A percentile compares a stretch with the other conserved stretches of the same genome.
phyloP scores from a whole-genome alignment of 768 basidiomycete genomes.

The Amanita fuliginea region DNA sequence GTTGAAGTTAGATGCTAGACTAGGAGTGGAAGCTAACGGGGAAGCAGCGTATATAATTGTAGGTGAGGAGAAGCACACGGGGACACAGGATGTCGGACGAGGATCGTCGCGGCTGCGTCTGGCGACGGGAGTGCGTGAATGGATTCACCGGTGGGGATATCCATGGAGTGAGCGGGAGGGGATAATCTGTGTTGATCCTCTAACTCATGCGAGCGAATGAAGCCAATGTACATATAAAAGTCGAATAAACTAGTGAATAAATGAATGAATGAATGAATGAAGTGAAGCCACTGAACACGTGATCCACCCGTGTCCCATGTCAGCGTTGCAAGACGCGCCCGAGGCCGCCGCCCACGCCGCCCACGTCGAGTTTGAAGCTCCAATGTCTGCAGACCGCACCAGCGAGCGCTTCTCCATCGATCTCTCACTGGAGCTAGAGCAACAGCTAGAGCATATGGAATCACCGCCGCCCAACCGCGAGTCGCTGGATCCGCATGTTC shows the following conservation, averaged over 20 bases:
- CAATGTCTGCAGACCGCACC: constrained; percentile 3
- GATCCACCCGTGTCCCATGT: neutral
- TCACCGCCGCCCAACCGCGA: constrained; percentile 30
- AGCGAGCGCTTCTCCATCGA: constrained; percentile 54
- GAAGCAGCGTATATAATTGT: constrained; percentile 73
- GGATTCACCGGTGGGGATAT: constrained; percentile 91
- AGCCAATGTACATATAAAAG: neutral
- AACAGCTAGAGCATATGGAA: constrained; percentile 59
- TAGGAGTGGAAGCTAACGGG: neutral
- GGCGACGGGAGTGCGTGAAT: constrained; percentile 80
- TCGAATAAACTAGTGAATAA: too few relatives aligned
- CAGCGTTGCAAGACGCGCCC: neutral
- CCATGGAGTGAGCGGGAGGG: constrained; percentile 93
- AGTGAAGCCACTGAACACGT: neutral
- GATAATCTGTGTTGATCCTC: constrained; percentile 77
- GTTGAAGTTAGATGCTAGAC: constrained; percentile 12
- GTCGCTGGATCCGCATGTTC: constrained; percentile 64
- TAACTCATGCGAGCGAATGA: constrained; percentile 56
- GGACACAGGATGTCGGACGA: constrained; percentile 73
- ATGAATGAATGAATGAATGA: too few relatives aligned
- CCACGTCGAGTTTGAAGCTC: neutral
- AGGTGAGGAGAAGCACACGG: constrained; percentile 94
- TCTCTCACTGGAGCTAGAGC: constrained; percentile 70
- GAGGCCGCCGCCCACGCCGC: neutral
- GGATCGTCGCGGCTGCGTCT: constrained; percentile 78